A percentile compares a stretch with the other conserved stretches of the same genome.
Conservation (phyloP, 2,329 filamentous ascomycete genomes). For the Venturia pyrina region DNA sequence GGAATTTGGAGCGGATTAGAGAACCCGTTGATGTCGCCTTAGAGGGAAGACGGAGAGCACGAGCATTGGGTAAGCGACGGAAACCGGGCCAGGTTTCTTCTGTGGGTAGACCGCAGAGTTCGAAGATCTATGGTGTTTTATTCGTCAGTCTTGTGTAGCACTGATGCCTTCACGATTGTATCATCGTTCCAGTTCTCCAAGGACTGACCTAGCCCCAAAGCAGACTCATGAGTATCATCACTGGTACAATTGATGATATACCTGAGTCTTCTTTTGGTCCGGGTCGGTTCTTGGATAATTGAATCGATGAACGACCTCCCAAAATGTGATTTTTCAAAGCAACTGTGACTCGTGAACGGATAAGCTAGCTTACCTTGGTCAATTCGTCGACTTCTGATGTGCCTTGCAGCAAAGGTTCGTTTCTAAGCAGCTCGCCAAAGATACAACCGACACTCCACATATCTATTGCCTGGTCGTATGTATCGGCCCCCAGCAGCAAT, state of each 20-base stretch:
- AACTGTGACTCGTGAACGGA: background rate
- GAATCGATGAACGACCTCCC: background rate
- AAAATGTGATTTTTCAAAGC: background rate
- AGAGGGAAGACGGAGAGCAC: slow-evolving; percentile 56
- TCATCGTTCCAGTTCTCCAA: too few species aligned
- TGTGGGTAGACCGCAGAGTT: slow-evolving; percentile 76
- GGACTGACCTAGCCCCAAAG: too few species aligned
- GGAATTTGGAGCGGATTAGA: slow-evolving; percentile 67
- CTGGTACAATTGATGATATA: too few species aligned
- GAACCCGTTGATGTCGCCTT: slow-evolving; percentile 35
- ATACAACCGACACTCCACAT: slow-evolving; percentile 97
- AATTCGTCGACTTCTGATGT: slow-evolving; percentile 90
- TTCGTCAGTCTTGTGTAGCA: slow-evolving; percentile 53
- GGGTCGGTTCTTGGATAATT: background rate
- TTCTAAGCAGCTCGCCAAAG: slow-evolving; percentile 79
- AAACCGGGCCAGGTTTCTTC: slow-evolving; percentile 79
- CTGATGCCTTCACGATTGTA: slow-evolving; percentile 20
- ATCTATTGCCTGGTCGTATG: slow-evolving; percentile 70
- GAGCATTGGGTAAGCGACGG: slow-evolving; percentile 76
- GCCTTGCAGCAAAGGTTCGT: slow-evolving; percentile 74
- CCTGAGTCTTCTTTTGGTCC: too few species aligned
- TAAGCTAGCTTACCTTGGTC: slow-evolving; percentile 41
- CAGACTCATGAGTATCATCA: too few species aligned
- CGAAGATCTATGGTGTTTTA: slow-evolving; percentile 55
- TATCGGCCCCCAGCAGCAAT: slow-evolving; percentile 68